Evolutionary conservation across 2,329 filamentous ascomycete species (phyloP).

Genomic region (Penicillium glabrum): DNA sequence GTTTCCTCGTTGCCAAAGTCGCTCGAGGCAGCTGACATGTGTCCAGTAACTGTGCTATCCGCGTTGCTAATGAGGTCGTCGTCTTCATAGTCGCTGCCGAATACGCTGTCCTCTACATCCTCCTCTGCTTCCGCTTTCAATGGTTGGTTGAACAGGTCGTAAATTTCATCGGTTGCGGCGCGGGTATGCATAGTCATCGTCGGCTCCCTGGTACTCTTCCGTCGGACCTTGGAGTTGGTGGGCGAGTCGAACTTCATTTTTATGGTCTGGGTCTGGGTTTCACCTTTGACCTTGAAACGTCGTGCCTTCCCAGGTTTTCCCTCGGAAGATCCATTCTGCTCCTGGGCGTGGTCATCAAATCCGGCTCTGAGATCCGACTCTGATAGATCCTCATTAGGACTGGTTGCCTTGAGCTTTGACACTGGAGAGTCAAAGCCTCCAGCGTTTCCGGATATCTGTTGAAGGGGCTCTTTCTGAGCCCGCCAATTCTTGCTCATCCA

Average conservation of each 20-base stretch:
- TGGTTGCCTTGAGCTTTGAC: constrained; percentile 17
- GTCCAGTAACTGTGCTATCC: constrained; percentile 79
- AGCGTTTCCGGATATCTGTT: constrained; percentile 49
- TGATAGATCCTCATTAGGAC: constrained; percentile 25
- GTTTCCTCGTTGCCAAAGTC: constrained; percentile 65
- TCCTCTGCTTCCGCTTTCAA: constrained; percentile 53
- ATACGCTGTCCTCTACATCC: constrained; percentile 63
- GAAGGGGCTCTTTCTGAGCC: constrained; percentile 52
- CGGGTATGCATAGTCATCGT: constrained; percentile 97
- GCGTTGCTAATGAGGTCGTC: constrained; percentile 80
- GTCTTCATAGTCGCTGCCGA: constrained; percentile 63
- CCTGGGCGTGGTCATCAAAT: constrained; percentile 25
- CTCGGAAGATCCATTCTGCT: constrained; percentile 25
- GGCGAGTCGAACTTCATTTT: constrained; percentile 93
- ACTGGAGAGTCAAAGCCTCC: constrained; percentile 18
- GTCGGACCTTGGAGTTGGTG: constrained; percentile 77
- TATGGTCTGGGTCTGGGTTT: constrained; percentile 93
- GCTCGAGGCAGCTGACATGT: constrained; percentile 62
- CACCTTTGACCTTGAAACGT: constrained; percentile 75
- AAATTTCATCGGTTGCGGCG: constrained; percentile 95
- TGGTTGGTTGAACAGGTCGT: constrained; percentile 93
- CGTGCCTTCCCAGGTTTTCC: constrained; percentile 55
- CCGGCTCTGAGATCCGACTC: constrained; percentile 30
- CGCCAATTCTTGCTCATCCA: constrained; percentile 59
- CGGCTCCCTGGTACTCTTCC: constrained; percentile 75